Base-by-base conservation (phyloP, 345 rosid species). In the thale cress (Arabidopsis thaliana) region DNA sequence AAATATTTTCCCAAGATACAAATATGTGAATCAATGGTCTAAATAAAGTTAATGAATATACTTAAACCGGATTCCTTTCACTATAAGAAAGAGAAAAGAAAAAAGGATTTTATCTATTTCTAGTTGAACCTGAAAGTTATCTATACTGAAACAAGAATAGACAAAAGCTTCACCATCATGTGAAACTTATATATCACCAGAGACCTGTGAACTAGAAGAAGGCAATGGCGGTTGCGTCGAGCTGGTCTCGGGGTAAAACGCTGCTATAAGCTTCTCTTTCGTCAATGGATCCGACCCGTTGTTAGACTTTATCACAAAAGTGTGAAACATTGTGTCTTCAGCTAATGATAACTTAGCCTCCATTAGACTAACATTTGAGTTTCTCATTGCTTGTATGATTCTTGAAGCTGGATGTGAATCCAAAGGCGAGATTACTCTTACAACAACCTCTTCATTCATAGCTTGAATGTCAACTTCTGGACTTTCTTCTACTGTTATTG, bases 241-340 rank as follows among this genome's bases (percentile, higher is more conserved):
- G 80, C 72, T 83, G 6, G 83, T 78, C 65, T 86, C 88, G 0
- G 70, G 79, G 49, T 86, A 67, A 73, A 86, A 82, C 8, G 85
- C 90, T 2, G 93, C 97, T 72, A 87, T 80, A 72, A 95, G 74
- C 82, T 88, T 90, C 78, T 95, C 99, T 85, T 84, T 95, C 8
- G 93, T 90, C 67, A 95, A 78, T 79, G 88, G 88, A 73, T 90
- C 93, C 0, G 90, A 81, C 53, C 85, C 89, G 44, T 83, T 70
- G 52, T 40, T 87, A 50, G 96, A 80, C 78, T 92, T 92, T 5
- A 95, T 57, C 67, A 92, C 90, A 74, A 92, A 95, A 14, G 89
- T 87, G 67, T 95, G 99, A 40, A 80, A 82, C 74, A 90, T 79
- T 0, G 87, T 82, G 58, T 85, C 93, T 32, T 89, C 85, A 14